A percentile compares a stretch with the other conserved stretches of the same genome.
Conservation (phyloP, 805 yeast species). For the Starmerella floris region DNA sequence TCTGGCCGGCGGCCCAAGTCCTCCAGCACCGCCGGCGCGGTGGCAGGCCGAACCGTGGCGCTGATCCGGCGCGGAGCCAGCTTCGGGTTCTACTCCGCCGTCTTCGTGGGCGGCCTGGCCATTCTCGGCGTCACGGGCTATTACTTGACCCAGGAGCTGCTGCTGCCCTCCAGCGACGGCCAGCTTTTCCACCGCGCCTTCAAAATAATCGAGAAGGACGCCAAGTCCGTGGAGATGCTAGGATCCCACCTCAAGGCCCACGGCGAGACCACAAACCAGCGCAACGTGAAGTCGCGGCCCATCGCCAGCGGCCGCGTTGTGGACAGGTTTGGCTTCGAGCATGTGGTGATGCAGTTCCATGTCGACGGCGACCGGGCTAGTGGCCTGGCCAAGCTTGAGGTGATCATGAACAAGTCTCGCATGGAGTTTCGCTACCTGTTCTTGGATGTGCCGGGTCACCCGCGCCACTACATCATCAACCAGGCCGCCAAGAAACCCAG, state of each 20-base stretch:
- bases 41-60: constrained; percentile 11
- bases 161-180: constrained; percentile 85
- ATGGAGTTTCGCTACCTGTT: constrained; percentile 58
- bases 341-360: constrained; percentile 70
- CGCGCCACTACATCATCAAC: constrained; percentile 49
- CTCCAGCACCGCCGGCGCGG: constrained; percentile 1
- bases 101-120: constrained; percentile 28
- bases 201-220: constrained; percentile 56
- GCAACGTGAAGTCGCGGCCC: constrained; percentile 84
- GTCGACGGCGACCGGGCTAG: constrained; percentile 56
- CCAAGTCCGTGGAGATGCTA: constrained; percentile 43
- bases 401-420: constrained; percentile 37
- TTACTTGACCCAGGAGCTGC: constrained; percentile 62
- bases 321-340: constrained; percentile 69
- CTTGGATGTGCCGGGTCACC: constrained; percentile 59
- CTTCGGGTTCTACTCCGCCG: constrained; percentile 25
- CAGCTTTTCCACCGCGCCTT: constrained; percentile 81
- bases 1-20: neutral
- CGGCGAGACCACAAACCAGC: constrained; percentile 52
- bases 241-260: constrained; percentile 63
- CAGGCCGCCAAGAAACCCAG: constrained; percentile 33
- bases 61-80: constrained; percentile 22
- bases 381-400: constrained; percentile 70
- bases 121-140: constrained; percentile 46
- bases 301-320: constrained; percentile 45